Conservation (phyloP, 1,139 yeast genomes). For the Saccharomycopsis hybrid region DNA sequence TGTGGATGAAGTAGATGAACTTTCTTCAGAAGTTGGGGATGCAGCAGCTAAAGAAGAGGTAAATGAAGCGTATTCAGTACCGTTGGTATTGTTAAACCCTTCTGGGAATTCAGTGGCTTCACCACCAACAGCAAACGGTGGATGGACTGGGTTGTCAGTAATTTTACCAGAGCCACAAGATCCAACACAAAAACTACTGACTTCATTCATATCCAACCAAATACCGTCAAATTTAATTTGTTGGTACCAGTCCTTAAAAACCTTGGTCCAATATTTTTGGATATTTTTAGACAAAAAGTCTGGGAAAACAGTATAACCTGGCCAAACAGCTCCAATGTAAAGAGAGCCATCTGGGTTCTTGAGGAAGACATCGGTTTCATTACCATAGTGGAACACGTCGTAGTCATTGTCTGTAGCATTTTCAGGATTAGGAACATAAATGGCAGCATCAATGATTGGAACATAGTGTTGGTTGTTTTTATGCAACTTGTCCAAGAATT, state of each 20-base stretch:
- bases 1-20: not conserved
- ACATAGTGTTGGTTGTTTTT: not conserved
- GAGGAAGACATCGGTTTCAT: not conserved
- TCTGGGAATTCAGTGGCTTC: not conserved
- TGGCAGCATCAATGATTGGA: not conserved
- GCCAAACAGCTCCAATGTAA: not conserved
- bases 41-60: not conserved
- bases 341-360: not conserved
- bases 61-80: not conserved
- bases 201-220: not conserved
- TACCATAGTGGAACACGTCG: not conserved
- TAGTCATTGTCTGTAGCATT: not conserved
- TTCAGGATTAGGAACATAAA: not conserved
- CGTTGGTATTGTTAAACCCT: not conserved
- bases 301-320: not conserved
- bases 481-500: not conserved
- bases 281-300: not conserved
- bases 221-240: not conserved
- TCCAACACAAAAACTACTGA: not conserved
- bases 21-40: not conserved
- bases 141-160: not conserved
- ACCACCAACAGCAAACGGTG: not conserved
- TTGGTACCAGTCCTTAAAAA: not conserved
- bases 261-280: not conserved
- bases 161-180: not conserved